phyloP scores from a whole-genome alignment of 441 rosid genomes.

The Gossypium gossypioides region DNA sequence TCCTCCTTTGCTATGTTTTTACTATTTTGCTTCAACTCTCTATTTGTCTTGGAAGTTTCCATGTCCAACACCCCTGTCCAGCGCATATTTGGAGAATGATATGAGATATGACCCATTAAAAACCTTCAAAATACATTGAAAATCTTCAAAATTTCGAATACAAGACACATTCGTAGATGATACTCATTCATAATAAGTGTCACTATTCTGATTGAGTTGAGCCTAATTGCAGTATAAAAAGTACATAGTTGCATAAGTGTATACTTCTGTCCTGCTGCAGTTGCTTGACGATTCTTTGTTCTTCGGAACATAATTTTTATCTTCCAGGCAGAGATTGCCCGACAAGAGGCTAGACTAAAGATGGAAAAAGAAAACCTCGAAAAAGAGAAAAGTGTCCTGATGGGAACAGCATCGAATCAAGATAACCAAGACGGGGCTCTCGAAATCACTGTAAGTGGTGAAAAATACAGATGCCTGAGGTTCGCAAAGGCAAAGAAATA shows the following conservation, averaged over 20 bases:
- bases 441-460: conserved; percentile 74
- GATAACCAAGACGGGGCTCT: conserved; percentile 68
- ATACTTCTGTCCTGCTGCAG: background rate
- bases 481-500: conserved; percentile 65
- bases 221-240: background rate
- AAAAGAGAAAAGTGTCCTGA: conserved; percentile 70
- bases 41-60: too few species aligned
- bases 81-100: too few species aligned
- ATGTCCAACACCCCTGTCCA: too few species aligned
- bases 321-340: conserved; percentile 61
- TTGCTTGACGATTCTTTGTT: background rate
- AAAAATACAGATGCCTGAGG: conserved; percentile 66
- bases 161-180: too few species aligned
- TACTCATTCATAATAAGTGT: too few species aligned
- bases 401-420: conserved; percentile 71
- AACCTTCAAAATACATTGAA: too few species aligned
- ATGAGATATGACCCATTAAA: too few species aligned
- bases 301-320: background rate
- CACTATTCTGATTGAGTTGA: background rate
- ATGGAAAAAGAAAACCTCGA: conserved; percentile 75
- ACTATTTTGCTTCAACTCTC: too few species aligned
- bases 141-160: too few species aligned
- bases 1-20: background rate
- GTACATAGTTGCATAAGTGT: background rate
- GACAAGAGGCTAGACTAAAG: conserved; percentile 71